Percentiles rank a stretch among this genome's conserved stretches.
phyloP scores from a whole-genome alignment of 1,139 yeast genomes.

The Meyerozyma smithsonii region DNA sequence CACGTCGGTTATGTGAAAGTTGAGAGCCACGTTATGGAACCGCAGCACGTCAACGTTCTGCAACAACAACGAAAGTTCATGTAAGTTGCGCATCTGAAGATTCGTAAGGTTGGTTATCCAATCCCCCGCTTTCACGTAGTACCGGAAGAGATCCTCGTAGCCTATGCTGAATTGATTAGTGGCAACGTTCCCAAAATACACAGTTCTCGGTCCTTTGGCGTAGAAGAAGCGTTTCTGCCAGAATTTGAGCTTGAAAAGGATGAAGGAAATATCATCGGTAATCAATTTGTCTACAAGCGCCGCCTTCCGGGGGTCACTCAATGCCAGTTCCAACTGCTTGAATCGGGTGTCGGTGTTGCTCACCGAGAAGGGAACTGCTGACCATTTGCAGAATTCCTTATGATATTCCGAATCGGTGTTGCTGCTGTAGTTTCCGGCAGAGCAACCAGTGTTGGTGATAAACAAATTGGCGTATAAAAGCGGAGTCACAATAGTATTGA shows the following conservation, averaged over 20 bases:
- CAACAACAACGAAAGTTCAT: conserved; percentile 3
- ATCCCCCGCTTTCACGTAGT: conserved; percentile 3
- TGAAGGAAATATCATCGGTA: conserved; percentile 11
- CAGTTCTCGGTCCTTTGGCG: neutral
- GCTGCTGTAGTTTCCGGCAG: neutral
- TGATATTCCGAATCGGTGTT: neutral
- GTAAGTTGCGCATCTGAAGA: conserved; percentile 3
- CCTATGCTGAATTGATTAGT: conserved; percentile 10
- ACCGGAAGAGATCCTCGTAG: conserved; percentile 10
- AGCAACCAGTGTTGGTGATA: conserved; percentile 7
- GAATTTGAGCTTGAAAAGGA: conserved; percentile 11
- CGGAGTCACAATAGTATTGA: neutral
- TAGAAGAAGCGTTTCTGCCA: conserved; percentile 9
- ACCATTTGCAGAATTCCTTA: conserved; percentile 5
- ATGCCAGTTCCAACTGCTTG: conserved; percentile 8
- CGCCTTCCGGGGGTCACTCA: conserved; percentile 4
- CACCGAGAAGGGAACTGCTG: conserved; percentile 7
- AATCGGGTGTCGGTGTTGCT: conserved; percentile 3
- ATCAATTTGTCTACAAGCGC: conserved; percentile 6
- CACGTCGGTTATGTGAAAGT: conserved; percentile 3
- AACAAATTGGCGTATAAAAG: conserved; percentile 8
- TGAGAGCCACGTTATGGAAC: conserved; percentile 2
- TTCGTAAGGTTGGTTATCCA: neutral
- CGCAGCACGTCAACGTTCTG: conserved; percentile 5
- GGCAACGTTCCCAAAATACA: conserved; percentile 16